Evolutionary conservation across 2,329 filamentous ascomycete species (phyloP).

Genomic region (Helicocarpus griseus): DNA sequence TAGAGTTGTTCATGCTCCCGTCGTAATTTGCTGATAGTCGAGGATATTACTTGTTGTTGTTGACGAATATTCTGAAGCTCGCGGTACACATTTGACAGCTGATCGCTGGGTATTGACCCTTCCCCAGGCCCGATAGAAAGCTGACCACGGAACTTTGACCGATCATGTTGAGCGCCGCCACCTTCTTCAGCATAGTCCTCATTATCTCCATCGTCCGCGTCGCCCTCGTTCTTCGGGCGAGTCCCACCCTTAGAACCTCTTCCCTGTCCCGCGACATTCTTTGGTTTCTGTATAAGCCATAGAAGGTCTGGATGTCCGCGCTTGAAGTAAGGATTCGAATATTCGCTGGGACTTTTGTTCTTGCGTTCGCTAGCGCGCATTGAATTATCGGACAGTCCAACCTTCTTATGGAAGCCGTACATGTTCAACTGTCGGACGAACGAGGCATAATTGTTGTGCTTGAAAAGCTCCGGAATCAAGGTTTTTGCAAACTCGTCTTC

Average conservation of each 20-base stretch:
- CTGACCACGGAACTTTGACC: constrained; percentile 28
- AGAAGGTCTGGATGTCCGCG: constrained; percentile 84
- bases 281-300: constrained; percentile 95
- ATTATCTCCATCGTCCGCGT: constrained; percentile 63
- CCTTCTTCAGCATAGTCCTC: constrained; percentile 42
- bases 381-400: constrained; percentile 88
- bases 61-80: constrained; percentile 75
- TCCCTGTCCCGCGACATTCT: constrained; percentile 54
- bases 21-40: constrained; percentile 68
- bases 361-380: constrained; percentile 96
- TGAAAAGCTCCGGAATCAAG: constrained; percentile 65
- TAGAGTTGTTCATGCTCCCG: constrained; percentile 82
- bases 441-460: constrained; percentile 70
- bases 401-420: constrained; percentile 60
- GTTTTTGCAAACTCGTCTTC: constrained; percentile 80
- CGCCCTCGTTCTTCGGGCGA: constrained; percentile 46
- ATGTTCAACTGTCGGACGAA: constrained; percentile 64
- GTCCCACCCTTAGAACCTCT: constrained; percentile 35
- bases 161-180: constrained; percentile 23
- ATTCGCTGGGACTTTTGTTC: constrained; percentile 96
- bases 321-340: constrained; percentile 93
- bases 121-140: constrained; percentile 30
- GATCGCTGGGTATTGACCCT: constrained; percentile 53
- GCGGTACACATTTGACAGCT: constrained; percentile 65
- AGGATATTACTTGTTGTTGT: constrained; percentile 77